Conservation (phyloP, 192 early-diverging fungal genomes). For the Gryganskiella cystojenkinii region DNA sequence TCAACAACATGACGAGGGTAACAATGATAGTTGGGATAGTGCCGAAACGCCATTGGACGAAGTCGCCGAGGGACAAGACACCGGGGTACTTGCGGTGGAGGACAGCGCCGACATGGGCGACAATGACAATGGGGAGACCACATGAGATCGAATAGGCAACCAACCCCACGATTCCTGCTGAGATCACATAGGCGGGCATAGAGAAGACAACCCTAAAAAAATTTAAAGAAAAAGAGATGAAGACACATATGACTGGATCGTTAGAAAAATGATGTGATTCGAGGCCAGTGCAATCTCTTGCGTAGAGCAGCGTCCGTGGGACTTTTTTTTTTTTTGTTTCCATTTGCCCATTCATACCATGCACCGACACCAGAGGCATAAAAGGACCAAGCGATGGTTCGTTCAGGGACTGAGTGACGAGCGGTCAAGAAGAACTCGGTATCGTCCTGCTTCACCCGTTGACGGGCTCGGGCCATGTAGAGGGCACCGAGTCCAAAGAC, state of each 20-base stretch:
- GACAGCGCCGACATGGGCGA: constrained; percentile 68
- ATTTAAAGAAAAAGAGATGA: neutral
- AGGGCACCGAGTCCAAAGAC: constrained; percentile 45
- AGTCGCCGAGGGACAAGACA: constrained; percentile 74
- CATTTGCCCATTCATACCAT: constrained; percentile 28
- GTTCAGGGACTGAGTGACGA: constrained; percentile 34
- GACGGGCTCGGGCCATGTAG: constrained; percentile 33
- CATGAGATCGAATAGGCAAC: constrained; percentile 74
- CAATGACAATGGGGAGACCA: constrained; percentile 67
- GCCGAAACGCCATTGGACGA: constrained; percentile 72
- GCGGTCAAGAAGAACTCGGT: constrained; percentile 58
- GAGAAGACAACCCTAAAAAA: constrained; percentile 68
- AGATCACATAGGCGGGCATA: constrained; percentile 71
- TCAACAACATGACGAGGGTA: constrained; percentile 68
- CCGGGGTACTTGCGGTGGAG: constrained; percentile 66
- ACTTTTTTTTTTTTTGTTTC: no score
- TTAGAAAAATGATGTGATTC: neutral
- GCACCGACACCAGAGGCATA: constrained; percentile 44
- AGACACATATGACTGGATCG: neutral
- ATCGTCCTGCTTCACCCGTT: constrained; percentile 39
- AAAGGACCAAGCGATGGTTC: constrained; percentile 53
- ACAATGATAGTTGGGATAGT: constrained; percentile 66
- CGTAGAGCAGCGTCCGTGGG: no score
- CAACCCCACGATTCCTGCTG: constrained; percentile 72
- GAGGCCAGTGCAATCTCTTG: neutral